Evolutionary conservation across 495 filamentous ascomycete genomes (phyloP).

Genomic region (Penicillium diatomitis): DNA sequence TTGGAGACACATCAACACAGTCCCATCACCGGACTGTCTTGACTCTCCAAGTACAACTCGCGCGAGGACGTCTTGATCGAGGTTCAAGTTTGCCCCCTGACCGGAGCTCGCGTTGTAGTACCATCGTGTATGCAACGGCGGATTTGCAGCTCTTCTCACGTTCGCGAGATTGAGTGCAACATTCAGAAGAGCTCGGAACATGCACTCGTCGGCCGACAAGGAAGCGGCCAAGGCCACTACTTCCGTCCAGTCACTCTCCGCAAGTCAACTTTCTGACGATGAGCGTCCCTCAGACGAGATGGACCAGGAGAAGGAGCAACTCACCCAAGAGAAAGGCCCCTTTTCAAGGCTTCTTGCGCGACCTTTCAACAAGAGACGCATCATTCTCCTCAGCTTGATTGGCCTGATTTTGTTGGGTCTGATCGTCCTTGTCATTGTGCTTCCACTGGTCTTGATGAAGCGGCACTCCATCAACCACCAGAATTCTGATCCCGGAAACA

Average conservation of each 20-base stretch:
- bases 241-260: slow-evolving; percentile 1
- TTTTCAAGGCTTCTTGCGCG: slow-evolving; percentile 9
- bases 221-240: not conserved
- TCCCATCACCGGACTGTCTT: too few species aligned
- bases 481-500: not conserved
- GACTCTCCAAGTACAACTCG: too few species aligned
- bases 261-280: slow-evolving; percentile 1
- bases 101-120: too few species aligned
- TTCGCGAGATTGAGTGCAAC: too few species aligned
- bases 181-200: not conserved
- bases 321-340: slow-evolving; percentile 2
- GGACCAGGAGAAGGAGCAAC: not conserved
- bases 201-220: not conserved
- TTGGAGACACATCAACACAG: too few species aligned
- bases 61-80: too few species aligned
- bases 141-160: too few species aligned
- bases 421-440: slow-evolving; percentile 11
- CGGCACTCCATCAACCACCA: not conserved
- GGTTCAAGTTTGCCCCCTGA: too few species aligned
- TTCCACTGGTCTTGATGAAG: slow-evolving; percentile 11
- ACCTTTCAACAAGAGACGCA: slow-evolving; percentile 9
- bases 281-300: not conserved
- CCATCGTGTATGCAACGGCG: too few species aligned
- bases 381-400: slow-evolving; percentile 5
- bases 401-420: slow-evolving; percentile 6